Conservation (phyloP, 129 eudicot genomes). For the Artemisia argyi region DNA sequence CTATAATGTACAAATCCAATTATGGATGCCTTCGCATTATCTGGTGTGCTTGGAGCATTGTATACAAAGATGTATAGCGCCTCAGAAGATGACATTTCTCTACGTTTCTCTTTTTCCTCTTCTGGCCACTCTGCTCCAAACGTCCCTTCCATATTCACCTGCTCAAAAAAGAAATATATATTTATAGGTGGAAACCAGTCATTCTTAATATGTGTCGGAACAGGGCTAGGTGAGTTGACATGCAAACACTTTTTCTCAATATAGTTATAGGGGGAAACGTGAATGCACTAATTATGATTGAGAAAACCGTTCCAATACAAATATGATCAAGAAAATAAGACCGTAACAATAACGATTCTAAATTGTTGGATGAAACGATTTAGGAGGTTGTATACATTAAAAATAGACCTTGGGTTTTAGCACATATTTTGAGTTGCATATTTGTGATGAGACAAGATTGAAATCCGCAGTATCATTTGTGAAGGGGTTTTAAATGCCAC, state of each 20-base stretch:
- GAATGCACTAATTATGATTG: too few relatives aligned
- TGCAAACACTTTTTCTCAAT: too few relatives aligned
- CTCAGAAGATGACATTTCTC: conserved; percentile 79
- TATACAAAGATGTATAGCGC: conserved; percentile 77
- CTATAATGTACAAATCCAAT: conserved; percentile 93
- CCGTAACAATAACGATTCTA: background rate
- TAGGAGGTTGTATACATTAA: background rate
- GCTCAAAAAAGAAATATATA: conserved; percentile 13
- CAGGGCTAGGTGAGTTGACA: background rate
- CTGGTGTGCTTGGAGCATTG: conserved; percentile 38
- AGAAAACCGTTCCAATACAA: too few relatives aligned
- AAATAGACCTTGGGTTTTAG: too few relatives aligned
- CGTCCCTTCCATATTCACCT: conserved; percentile 81
- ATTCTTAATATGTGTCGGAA: too few relatives aligned
- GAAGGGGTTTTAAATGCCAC: background rate
- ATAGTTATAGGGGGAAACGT: too few relatives aligned
- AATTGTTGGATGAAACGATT: too few relatives aligned
- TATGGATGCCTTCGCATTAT: conserved; percentile 26
- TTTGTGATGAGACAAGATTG: background rate
- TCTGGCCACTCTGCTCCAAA: conserved; percentile 85
- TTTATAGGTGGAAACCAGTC: too few relatives aligned
- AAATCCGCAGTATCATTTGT: background rate
- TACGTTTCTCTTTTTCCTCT: conserved; percentile 84
- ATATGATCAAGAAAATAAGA: background rate
- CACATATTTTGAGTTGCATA: too few relatives aligned